Percentiles rank a stretch among this genome's conserved stretches.
Conservation (phyloP, 139 green algal species). For the Chlamydomonas sphaeroides region DNA sequence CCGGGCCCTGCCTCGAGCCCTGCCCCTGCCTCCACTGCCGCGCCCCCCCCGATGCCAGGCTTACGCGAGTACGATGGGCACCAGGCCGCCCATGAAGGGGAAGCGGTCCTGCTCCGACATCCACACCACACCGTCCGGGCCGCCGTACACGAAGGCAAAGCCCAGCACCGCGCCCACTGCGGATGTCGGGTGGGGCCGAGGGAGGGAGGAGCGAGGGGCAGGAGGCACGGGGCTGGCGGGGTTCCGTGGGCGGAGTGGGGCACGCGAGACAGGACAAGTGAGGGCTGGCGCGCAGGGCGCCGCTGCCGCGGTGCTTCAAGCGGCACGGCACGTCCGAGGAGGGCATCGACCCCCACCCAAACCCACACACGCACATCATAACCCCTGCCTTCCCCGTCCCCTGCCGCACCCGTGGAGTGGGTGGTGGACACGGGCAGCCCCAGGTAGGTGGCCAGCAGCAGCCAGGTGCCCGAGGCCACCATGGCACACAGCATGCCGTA, state of each 20-base stretch:
- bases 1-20: too few species aligned
- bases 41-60: neutral
- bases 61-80: constrained; percentile 30
- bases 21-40: neutral
- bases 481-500: constrained; percentile 76
- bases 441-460: constrained; percentile 64
- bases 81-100: constrained; percentile 37
- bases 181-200: neutral
- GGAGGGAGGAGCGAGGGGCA: neutral
- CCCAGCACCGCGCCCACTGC: constrained; percentile 52
- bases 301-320: too few species aligned
- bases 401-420: constrained; percentile 41
- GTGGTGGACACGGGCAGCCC: constrained; percentile 65
- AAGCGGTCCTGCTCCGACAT: constrained; percentile 20
- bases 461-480: constrained; percentile 62
- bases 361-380: too few species aligned
- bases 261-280: neutral
- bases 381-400: too few species aligned
- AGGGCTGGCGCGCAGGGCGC: too few species aligned
- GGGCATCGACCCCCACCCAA: too few species aligned
- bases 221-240: too few species aligned
- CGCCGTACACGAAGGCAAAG: constrained; percentile 53
- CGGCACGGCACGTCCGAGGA: too few species aligned
- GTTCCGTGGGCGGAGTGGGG: too few species aligned
- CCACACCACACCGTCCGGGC: constrained; percentile 57